Evolutionary conservation across 2,329 filamentous ascomycete genomes (phyloP).

Genomic region (Colletotrichum tanaceti): DNA sequence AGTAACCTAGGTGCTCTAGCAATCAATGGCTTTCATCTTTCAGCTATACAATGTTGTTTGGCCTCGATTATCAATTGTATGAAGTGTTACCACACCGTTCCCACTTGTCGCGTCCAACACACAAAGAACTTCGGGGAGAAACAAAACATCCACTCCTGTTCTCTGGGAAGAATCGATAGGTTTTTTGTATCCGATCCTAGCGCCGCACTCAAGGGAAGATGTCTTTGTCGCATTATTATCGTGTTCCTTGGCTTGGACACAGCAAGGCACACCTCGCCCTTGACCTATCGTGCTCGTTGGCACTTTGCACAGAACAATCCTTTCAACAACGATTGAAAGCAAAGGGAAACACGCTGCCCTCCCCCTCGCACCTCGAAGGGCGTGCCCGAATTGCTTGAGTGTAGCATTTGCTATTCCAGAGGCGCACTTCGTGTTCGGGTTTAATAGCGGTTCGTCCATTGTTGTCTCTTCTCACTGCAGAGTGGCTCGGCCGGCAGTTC

Average conservation of each 20-base stretch:
- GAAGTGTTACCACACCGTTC: not conserved
- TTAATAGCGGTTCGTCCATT: not conserved
- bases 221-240: not conserved
- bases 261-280: not conserved
- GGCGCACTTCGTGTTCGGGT: not conserved
- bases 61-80: not conserved
- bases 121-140: conserved; percentile 14
- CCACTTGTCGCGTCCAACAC: not conserved
- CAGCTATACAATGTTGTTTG: not conserved
- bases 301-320: not conserved
- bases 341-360: too few relatives aligned
- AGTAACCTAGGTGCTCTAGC: not conserved
- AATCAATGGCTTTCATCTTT: not conserved
- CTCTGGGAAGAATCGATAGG: conserved; percentile 1
- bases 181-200: conserved; percentile 8
- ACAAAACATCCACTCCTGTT: too few relatives aligned
- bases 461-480: not conserved
- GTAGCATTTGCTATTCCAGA: not conserved
- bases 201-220: not conserved
- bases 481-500: not conserved
- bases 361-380: not conserved
- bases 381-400: too few relatives aligned
- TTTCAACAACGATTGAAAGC: not conserved
- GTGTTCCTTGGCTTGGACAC: not conserved
- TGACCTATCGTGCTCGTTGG: not conserved